Evolutionary conservation across 371 early-diverging fungal species (phyloP), one percentile per base, ranked within the genome.

Genomic region (Amoeboradix gromovi): DNA sequence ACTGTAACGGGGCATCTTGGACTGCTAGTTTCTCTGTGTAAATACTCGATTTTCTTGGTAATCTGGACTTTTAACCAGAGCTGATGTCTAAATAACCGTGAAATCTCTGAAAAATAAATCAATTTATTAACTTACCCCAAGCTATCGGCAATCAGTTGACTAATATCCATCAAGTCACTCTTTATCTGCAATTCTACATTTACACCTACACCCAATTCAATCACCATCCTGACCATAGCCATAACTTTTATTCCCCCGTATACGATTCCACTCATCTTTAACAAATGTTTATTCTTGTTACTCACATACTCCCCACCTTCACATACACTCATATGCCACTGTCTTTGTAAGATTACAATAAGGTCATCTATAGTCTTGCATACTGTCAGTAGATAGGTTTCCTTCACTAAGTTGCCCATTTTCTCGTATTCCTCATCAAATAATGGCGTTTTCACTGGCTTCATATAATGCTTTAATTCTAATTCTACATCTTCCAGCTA

Each of bases 401-500:
- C 92, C 78, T 92, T 85, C 69, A 77, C 75, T 67, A 78, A 82
- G 31, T 71, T 76, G 12, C 80, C 86, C 29, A 89, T 73, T 1
- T 81, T 74, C 70, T 87, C 87, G 89, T 93, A 96, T 66, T 83
- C 81, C 68, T 80, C 73, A 29, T 78, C 83, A 80, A 84, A 86
- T 80, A 77, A 84, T 22, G 82, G 78, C 17, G 90, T 74, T 71
- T 87, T 88, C 0, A 86, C 81, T n/a, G 93, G 86, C 30, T 85
- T 81, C 74, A 94, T 85, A 75, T 90, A 94, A 78, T 94, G 94
- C 31, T 85, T 87, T 1, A 85, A 83, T 12, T 81, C 73, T 29
- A 93, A 74, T 28, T 94, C 91, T 29, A 90, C 78, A 30, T 88
- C 87, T 74, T 96, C 97, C 28, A 92, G 78, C 80, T 84, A 72